These are phyloP conservation scores for Hippophae rhamnoides DNA, from an alignment of 306 rosid genomes.

Conservation along the genomic window DNA sequence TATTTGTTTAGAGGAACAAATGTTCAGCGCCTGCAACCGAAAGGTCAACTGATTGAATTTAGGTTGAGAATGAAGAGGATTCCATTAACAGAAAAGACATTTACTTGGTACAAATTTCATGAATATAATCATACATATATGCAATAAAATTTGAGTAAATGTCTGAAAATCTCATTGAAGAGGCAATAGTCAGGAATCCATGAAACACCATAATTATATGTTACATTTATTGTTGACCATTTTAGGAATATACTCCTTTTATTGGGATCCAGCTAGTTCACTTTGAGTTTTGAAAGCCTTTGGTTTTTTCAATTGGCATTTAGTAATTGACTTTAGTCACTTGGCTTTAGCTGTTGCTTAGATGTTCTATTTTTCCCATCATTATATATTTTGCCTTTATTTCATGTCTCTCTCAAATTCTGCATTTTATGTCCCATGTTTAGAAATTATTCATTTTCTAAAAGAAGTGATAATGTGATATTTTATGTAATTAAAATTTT, in stretches of 20 bases:
- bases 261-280: slow-evolving; percentile 9
- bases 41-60: too few relatives aligned
- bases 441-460: too few relatives aligned
- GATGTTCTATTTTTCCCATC: slow-evolving; percentile 8
- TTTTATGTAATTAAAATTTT: too few relatives aligned
- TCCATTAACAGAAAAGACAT: too few relatives aligned
- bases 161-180: too few relatives aligned
- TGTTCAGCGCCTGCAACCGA: too few relatives aligned
- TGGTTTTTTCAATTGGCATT: slow-evolving; percentile 5
- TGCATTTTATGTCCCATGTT: neutral
- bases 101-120: too few relatives aligned
- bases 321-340: slow-evolving; percentile 3
- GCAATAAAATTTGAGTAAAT: too few relatives aligned
- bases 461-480: too few relatives aligned
- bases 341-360: slow-evolving; percentile 10
- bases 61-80: too few relatives aligned
- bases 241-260: neutral
- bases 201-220: neutral
- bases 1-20: too few relatives aligned
- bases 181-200: slow-evolving; percentile 6
- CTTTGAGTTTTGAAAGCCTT: slow-evolving; percentile 3
- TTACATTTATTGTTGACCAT: neutral
- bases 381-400: neutral
- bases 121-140: too few relatives aligned
- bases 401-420: slow-evolving; percentile 4